Base-by-base conservation (phyloP, 345 rosid genomes). In the Gossypium australe region DNA sequence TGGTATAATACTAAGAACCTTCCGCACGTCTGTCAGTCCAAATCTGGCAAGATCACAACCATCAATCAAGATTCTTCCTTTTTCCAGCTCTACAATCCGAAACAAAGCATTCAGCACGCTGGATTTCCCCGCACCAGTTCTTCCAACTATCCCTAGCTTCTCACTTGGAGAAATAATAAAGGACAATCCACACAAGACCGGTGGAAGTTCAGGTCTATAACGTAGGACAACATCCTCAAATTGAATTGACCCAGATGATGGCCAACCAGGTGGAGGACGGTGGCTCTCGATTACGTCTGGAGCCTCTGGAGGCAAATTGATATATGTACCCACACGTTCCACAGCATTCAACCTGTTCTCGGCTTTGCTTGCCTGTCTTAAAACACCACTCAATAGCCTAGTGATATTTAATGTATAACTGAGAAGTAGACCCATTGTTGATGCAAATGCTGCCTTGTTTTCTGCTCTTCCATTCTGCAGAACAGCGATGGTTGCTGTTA, bases 121-220 rank as follows among this genome's bases (percentile, higher is more conserved):
- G 72, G 98, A 93, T 81, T 95, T 95, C 45, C 98, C 98, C 0
- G 97, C 97, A 57, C 99, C 99, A 66, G 98, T 93, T 89, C 98
- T 91, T 82, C 99, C 97, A 62, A 93, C 99, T 45, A 95, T 89
- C 58, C 99, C 98, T 68, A 91, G 81, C 85, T 91, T 93, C 85
- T 91, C 96, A 80, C 87, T 82, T 1, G 97, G 91, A 61, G 89
- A 82, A 72, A 88, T 82, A 8, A 61, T 22, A 45, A 90, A 89
- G 41, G 96, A 82, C 67, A 95, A 77, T 34, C 98, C 97, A 82
- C 89, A 94, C 73, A 93, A 78, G 45, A 93, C 97, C 10, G 91
- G 93, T 58, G 97, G 94, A 85, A 90, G 98, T 82, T 90, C 99
- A n/a, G 92, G 89, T 80, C 97, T 85, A 58, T 95, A 93, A 43